Evolutionary conservation across 495 filamentous ascomycete species (phyloP), one percentile per base, ranked within the genome.

Genomic region (Neurospora terricola): DNA sequence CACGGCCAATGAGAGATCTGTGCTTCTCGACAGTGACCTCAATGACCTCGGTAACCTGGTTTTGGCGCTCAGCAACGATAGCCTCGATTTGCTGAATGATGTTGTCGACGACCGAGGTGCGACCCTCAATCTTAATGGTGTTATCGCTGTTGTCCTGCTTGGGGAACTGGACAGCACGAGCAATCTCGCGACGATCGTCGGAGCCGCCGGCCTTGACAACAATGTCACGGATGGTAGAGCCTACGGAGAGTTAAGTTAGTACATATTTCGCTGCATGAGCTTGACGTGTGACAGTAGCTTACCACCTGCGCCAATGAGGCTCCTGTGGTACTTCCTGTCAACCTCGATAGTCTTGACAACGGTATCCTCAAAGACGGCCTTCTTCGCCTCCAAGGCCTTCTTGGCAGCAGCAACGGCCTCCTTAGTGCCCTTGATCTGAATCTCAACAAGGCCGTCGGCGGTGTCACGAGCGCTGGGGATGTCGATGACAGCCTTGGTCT

Each of bases 131-230:
- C 76, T 88, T 91, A 80, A 99, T 97, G 36, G 88, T 87, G 74
- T 91, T 91, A n/a, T 91, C 93, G 45, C 95, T 93, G 4, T 90
- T 84, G 39, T 92, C 92, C 72, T 88, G 87, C 77, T 90, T 89
- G 34, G 96, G 96, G 86, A 99, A 98, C 78, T 93, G 92, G 74
- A 99, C 92, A 77, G 93, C 91, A 69, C 94, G 92, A 38, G 92
- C 91, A 71, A 92, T 87, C 72, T 93, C 91, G 23, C 91, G 89
- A 69, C 89, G 87, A 75, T 97, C 94, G 76, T 92, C 91, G 27
- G 94, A 93, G 12, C 96, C 96, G 70, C 96, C 96, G 40, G 96
- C 94, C 77, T 92, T 88, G 71, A 91, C 84, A 69, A 98, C 90
- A 73, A 99, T 94, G 62, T 93, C 89, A 75, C 91, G 93, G 69